These are phyloP conservation scores for Candida tallmaniae DNA, from an alignment of 805 yeast genomes.

Conservation along the genomic window DNA sequence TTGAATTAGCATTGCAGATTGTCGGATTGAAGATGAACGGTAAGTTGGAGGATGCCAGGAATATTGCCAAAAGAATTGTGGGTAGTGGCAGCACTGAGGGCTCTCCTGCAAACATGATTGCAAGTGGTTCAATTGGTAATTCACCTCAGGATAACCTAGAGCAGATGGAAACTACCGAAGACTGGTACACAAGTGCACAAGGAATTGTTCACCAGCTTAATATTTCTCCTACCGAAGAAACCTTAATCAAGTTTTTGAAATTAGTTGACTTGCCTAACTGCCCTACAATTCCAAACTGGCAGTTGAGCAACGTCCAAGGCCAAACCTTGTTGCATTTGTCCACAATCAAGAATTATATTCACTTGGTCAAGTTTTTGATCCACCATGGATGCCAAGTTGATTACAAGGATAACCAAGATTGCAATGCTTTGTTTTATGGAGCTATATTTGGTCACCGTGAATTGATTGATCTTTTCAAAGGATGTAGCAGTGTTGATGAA, in stretches of 20 bases:
- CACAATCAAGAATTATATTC: slow-evolving; percentile 63
- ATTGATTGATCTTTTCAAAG: slow-evolving; percentile 56
- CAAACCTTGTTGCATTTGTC: slow-evolving; percentile 89
- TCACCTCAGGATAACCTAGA: slow-evolving; percentile 1
- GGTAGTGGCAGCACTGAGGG: slow-evolving; percentile 35
- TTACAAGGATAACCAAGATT: slow-evolving; percentile 71
- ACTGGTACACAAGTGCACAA: slow-evolving; percentile 53
- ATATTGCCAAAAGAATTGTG: slow-evolving; percentile 87
- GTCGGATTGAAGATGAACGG: slow-evolving; percentile 98
- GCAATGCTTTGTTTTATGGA: slow-evolving; percentile 86
- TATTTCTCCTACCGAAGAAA: slow-evolving; percentile 45
- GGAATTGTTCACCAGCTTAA: slow-evolving; percentile 44
- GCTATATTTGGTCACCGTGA: slow-evolving; percentile 69
- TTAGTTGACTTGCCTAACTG: slow-evolving; percentile 65
- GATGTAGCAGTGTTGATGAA: slow-evolving; percentile 60
- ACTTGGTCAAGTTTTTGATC: slow-evolving; percentile 59
- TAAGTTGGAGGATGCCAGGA: slow-evolving; percentile 87
- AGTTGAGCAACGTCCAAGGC: slow-evolving; percentile 75
- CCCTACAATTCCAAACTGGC: slow-evolving; percentile 69
- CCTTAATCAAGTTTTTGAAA: slow-evolving; percentile 46
- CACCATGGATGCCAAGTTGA: slow-evolving; percentile 67
- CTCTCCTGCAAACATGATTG: slow-evolving; percentile 19
- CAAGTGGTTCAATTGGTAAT: slow-evolving; percentile 5
- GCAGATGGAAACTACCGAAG: slow-evolving; percentile 10
- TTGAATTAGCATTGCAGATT: slow-evolving; percentile 92